Base-by-base conservation (phyloP, 495 filamentous ascomycete genomes). In the Penicillium paradoxum region DNA sequence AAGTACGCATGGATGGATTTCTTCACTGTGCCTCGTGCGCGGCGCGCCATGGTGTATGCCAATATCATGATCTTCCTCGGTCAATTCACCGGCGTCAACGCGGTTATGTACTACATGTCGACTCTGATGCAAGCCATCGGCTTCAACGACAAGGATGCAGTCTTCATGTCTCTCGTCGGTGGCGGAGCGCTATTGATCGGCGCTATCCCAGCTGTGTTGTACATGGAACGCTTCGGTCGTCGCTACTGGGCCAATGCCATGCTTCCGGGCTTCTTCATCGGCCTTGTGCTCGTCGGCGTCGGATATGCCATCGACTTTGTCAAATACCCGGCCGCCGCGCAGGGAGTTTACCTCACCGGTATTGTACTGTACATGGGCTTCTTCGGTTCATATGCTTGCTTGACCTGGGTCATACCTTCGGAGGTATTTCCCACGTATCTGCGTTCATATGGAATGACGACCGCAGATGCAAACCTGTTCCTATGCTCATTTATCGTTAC, bases 31-130 rank as follows among this genome's bases (percentile, higher is more conserved):
- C 74, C 77, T 11, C 73, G 82, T 39, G 78, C 77, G 14, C 75
- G 81, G n/a, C 73, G 82, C 25, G 80, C 82, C 18, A 70, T 84
- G 44, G 62, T 83, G 51, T 83, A 83, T 55, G 82, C 81, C 46
- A 82, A 82, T 45, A 74, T 79, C 42, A 83, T 84, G 80, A 75
- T 84, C 51, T 74, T 84, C 55, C 71, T 83, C 0, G 81, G 81
- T 3, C 82, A 85, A 53, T 74, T 83, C 51, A 83, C 80, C 6
- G 81, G 82, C 39, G 77, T 84, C 39, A 83, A 83, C 53, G 77
- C 78, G 4, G 73, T 84, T 42, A 81, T 83, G 74, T 84, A 85
- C 64, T 83, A 83, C 65, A 83, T 83, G 82, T 68, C 73, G 0
- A 70, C 73, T 0, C 63, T 85, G 6, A 82, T 84, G 78, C 62